Evolutionary conservation across 1,284 basidiomycete species (phyloP), one percentile per base, ranked within the genome.

Genomic region (Bjerkandera adusta): DNA sequence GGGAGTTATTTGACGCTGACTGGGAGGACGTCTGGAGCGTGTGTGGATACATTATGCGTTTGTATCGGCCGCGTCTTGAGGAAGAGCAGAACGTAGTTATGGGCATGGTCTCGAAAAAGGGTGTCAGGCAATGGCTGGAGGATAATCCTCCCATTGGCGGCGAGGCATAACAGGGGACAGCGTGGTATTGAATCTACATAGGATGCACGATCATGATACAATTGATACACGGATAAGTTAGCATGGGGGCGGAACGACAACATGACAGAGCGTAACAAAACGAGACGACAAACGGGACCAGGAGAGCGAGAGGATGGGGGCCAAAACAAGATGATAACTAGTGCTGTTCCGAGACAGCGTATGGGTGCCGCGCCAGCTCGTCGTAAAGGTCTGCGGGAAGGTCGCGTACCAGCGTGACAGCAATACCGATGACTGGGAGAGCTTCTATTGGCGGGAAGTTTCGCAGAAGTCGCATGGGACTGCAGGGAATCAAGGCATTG

Each of bases 401-500:
- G 59, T 97, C 93, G 50, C 92, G 83, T 18, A 97, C 91, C 24
- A 98, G 81, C 0, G 92, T 93, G 16, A 97, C 89, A 0, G 94
- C 92, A 58, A 97, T 90, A 3, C 89, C 89, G 51, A 98, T 89
- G 43, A 98, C 87, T 21, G 87, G 83, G 11, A 85, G 68, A 1
- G 95, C 92, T 55, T 96, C 84, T 0, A 99, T 73, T 0, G 92
- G 89, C 2, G 96, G 96, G 62, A 98, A 95, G 5, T 88, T 94
- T n/a, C 96, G 84, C 2, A 99, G 76, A 1, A 97, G 75, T 52
- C 90, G 88, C 93, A 97, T 98, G 0, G 96, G 96, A 49, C 93
- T 97, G 55, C 35, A 29, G 24, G 36, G 11, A 27, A 29, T 5
- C n/a, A n/a, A n/a, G n/a, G n/a, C n/a, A n/a, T 22, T 27, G 27